Evolutionary conservation across 2,329 filamentous ascomycete species (phyloP).

Genomic region (Fusarium aywerte): DNA sequence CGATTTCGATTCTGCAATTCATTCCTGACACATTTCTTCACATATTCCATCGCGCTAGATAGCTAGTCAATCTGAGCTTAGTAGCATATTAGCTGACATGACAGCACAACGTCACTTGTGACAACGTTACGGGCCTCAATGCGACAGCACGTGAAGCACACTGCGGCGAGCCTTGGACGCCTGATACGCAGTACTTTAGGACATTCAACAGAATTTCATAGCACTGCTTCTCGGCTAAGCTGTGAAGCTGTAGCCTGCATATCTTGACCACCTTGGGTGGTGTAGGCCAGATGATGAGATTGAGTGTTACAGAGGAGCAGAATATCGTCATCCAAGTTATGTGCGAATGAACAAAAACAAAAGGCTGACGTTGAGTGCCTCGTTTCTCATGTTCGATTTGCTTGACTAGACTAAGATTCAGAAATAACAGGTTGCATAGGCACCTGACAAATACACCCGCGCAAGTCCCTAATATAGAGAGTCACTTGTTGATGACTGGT

Average conservation of each 20-base stretch:
- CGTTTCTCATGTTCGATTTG: background rate
- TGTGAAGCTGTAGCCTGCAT: conserved; percentile 15
- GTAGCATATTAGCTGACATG: background rate
- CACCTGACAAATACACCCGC: background rate
- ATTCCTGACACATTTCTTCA: background rate
- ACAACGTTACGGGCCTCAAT: background rate
- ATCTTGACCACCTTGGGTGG: background rate
- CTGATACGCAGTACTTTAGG: conserved; percentile 16
- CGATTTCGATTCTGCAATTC: background rate
- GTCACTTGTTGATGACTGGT: conserved; percentile 25
- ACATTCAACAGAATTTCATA: conserved; percentile 2
- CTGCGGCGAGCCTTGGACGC: conserved; percentile 20
- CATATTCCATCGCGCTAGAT: background rate
- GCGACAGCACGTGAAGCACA: background rate
- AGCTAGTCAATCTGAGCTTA: background rate
- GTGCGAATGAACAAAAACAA: background rate
- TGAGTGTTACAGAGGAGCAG: background rate
- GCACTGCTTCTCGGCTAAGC: conserved; percentile 23
- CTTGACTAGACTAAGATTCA: background rate
- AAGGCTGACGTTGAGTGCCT: background rate
- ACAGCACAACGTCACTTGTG: conserved; percentile 1
- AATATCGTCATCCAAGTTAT: background rate
- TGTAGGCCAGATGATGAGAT: conserved; percentile 12
- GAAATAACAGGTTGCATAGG: background rate
- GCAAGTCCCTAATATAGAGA: conserved; percentile 3